Evolutionary conservation across 2,329 filamentous ascomycete species (phyloP), one percentile per base, ranked within the genome.

Genomic region (Fusarium ramigenum): DNA sequence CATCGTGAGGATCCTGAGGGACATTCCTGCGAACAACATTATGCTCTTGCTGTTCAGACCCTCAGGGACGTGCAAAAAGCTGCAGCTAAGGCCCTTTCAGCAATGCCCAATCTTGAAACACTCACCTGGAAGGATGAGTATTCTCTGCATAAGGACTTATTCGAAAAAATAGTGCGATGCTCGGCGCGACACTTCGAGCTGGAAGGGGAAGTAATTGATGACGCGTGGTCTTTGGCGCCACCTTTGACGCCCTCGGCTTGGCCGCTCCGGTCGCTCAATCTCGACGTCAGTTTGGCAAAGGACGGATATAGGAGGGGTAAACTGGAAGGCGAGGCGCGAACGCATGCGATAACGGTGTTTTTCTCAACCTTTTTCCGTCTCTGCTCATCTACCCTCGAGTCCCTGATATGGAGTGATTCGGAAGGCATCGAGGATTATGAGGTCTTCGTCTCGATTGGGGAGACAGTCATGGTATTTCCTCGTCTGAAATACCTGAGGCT

Each of bases 91-190:
- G 58, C 58, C 3, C 28, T 60, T 3, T 34, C 28, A 18, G 18
- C 30, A 21, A 16, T 75, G 63, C 60, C 63, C 5, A 62, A 73
- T 34, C 60, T 74, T 15, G 71, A 75, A 3, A 34, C 32, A 4
- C 54, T 75, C 16, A 25, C 21, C 19, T 75, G 72, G 66, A 30
- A 8, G 2, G 69, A 63, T 42, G 1, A 5, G 7, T 43, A 50
- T 28, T 34, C 36, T 34, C 28, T 60, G 7, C 36, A 53, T 8
- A 25, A 7, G n/a, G 5, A 2, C 7, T 36, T 52, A 9, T 53
- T 60, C 18, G 7, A 34, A 18, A 34, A 8, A 16, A 60, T 60
- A 3, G 49, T 60, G 32, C 50, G 44, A 2, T 65, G 53, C 23
- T 21, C 19, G 11, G 60, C 40, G 30, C 34, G 9, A 11, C 43